These are phyloP conservation scores for Danielozyma ontarioensis DNA, from an alignment of 805 yeast genomes.

Conservation along the genomic window DNA sequence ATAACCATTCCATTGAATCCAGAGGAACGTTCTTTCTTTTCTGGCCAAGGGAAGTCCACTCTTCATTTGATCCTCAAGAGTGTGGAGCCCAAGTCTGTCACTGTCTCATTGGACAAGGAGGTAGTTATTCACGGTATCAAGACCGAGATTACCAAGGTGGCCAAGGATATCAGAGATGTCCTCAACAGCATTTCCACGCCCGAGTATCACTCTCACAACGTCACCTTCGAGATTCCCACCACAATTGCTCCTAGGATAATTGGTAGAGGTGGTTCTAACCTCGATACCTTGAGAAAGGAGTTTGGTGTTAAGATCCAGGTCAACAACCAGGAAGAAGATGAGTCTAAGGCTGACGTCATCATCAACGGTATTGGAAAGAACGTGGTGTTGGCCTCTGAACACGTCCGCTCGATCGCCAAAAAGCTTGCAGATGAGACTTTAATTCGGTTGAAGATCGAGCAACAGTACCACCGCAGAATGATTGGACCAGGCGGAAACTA, in stretches of 20 bases:
- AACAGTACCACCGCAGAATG: slow-evolving; percentile 70
- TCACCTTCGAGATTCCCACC: slow-evolving; percentile 59
- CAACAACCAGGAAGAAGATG: slow-evolving; percentile 43
- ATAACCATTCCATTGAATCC: slow-evolving; percentile 44
- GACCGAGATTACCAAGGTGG: slow-evolving; percentile 52
- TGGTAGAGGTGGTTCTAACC: slow-evolving; percentile 81
- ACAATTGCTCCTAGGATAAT: slow-evolving; percentile 71
- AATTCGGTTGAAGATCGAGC: slow-evolving; percentile 63
- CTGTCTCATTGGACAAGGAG: slow-evolving; percentile 48
- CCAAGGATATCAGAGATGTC: slow-evolving; percentile 46
- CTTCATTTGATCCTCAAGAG: slow-evolving; percentile 39
- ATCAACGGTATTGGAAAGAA: slow-evolving; percentile 76
- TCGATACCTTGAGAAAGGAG: slow-evolving; percentile 64
- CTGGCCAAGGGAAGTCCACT: slow-evolving; percentile 59
- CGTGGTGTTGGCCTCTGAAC: slow-evolving; percentile 64
- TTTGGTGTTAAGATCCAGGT: slow-evolving; percentile 76
- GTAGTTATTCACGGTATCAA: slow-evolving; percentile 68
- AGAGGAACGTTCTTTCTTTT: too few relatives aligned
- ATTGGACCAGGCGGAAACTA: slow-evolving; percentile 82
- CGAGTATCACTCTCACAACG: slow-evolving; percentile 41
- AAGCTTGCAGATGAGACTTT: slow-evolving; percentile 79
- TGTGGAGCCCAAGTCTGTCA: slow-evolving; percentile 34
- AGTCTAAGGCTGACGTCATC: slow-evolving; percentile 22
- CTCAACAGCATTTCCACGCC: slow-evolving; percentile 45
- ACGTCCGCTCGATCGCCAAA: slow-evolving; percentile 55